Conservation (phyloP, 2,329 filamentous ascomycete genomes). For the Pseudocercospora fijiensis region DNA sequence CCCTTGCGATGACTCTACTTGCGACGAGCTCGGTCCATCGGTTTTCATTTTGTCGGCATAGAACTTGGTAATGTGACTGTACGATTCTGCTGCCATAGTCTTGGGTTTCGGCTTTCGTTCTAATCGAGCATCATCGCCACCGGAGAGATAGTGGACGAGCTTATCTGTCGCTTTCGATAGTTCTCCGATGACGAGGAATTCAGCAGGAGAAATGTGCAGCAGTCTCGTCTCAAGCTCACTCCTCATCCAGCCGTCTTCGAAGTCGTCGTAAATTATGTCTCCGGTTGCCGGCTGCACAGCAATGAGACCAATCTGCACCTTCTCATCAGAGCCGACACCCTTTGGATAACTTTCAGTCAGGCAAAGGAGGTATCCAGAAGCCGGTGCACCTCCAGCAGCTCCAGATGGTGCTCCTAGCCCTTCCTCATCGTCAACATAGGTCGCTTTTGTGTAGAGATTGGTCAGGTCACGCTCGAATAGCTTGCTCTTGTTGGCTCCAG, state of each 20-base stretch:
- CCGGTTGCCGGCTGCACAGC: slow-evolving; percentile 95
- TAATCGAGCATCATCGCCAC: slow-evolving; percentile 82
- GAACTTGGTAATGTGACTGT: slow-evolving; percentile 87
- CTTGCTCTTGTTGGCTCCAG: slow-evolving; percentile 87
- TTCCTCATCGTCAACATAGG: slow-evolving; percentile 91
- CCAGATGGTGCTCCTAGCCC: slow-evolving; percentile 64
- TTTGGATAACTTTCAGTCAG: slow-evolving; percentile 83
- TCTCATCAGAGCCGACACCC: slow-evolving; percentile 82
- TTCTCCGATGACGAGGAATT: slow-evolving; percentile 88
- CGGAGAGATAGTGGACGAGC: slow-evolving; percentile 82
- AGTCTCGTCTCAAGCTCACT: slow-evolving; percentile 94
- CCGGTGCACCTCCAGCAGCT: slow-evolving; percentile 55
- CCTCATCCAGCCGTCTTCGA: slow-evolving; percentile 97
- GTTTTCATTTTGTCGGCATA: slow-evolving; percentile 82
- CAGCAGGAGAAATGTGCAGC: slow-evolving; percentile 91
- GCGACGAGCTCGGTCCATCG: slow-evolving; percentile 37
- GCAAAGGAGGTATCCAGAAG: slow-evolving; percentile 86
- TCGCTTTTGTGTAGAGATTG: slow-evolving; percentile 96
- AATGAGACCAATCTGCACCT: slow-evolving; percentile 84
- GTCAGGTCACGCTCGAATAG: slow-evolving; percentile 92
- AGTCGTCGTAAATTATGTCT: slow-evolving; percentile 92
- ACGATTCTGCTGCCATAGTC: slow-evolving; percentile 78
- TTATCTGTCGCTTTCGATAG: slow-evolving; percentile 91
- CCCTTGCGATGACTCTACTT: slow-evolving; percentile 44
- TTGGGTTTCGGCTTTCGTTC: slow-evolving; percentile 75